Percentiles rank a stretch among this genome's conserved stretches.
Conservation (phyloP, 1,284 basidiomycete genomes). For the Pterulicium gracile region DNA sequence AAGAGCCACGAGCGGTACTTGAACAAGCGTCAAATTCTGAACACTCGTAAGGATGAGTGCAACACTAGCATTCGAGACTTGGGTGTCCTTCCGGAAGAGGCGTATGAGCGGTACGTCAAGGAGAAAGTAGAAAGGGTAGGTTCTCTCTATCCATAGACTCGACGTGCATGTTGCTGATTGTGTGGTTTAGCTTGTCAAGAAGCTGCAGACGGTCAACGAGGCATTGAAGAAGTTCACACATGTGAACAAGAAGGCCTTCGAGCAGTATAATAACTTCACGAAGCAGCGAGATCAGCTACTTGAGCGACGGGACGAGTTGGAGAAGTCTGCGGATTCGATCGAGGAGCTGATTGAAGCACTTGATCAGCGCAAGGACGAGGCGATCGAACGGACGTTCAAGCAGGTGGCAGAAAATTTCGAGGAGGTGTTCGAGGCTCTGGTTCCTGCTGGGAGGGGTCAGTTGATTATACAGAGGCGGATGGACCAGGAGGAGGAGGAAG, state of each 20-base stretch:
- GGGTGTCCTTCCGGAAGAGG: conserved; percentile 94
- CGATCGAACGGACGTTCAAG: conserved; percentile 96
- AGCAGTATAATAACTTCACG: conserved; percentile 96
- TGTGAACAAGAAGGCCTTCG: conserved; percentile 99
- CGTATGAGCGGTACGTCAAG: conserved; percentile 88
- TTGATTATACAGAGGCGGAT: conserved; percentile 88
- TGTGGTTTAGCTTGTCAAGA: conserved; percentile 70
- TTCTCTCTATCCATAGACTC: conserved; percentile 8
- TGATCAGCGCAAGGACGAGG: conserved; percentile 96
- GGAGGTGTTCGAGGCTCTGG: conserved; percentile 95
- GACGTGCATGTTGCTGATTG: conserved; percentile 4
- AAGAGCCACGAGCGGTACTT: conserved; percentile 94
- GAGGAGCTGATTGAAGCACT: conserved; percentile 91
- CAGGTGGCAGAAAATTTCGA: conserved; percentile 96
- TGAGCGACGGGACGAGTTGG: conserved; percentile 81
- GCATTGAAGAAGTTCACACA: conserved; percentile 92
- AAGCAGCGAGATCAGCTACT: conserved; percentile 92
- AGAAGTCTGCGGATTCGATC: conserved; percentile 83
- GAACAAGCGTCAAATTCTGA: conserved; percentile 80
- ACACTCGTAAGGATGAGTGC: conserved; percentile 83
- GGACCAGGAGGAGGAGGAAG: conserved; percentile 69
- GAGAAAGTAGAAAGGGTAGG: conserved; percentile 76
- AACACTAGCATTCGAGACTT: conserved; percentile 93
- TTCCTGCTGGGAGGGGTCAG: conserved; percentile 85
- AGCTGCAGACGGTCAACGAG: conserved; percentile 85